Evolutionary conservation across 176 grass and related monocot genomes (phyloP), one percentile per base, ranked within the genome.

Genomic region (Eleusine coracana): DNA sequence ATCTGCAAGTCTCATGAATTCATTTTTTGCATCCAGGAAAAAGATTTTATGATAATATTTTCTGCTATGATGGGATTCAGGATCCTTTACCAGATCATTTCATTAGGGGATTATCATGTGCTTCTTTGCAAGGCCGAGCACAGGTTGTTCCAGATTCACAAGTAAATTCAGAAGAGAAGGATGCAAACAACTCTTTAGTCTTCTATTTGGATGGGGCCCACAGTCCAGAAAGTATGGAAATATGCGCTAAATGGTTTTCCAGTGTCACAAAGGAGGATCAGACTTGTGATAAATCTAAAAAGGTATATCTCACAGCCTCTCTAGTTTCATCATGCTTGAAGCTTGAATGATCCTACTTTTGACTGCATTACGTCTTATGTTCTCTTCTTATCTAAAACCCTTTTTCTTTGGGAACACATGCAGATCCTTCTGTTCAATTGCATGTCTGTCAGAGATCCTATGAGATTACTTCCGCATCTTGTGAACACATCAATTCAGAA

Each of bases 371-470:
- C 48, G 17, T 87, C 37, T 50, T 42, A 59, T 73, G 61, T 54
- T 78, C 38, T 69, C 61, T 38, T 69, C 61, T 82, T 71, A 60
- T 49, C 62, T 21, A 7, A 31, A 44, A 11, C 7, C 51, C 9
- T 73, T 7, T 84, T 84, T 87, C 16, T 80, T 88, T 50, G 75
- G 82, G 49, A 28, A 61, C 31, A 11, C 62, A 84, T 76, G 8
- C 83, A 94, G 96, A 94, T 99, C 80, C 93, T 99, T 83, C 41
- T 99, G 73, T 99, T 99, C 78, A 99, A 99, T 85, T 99, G 96
- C 91, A 99, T 99, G 96, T 90, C 93, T 55, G 93, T 99, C 65
- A 93, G 93, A 88, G 93, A 96, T 89, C 96, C 93, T 79, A 73
- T 92, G 83, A 61, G 89, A 71, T 80, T 99, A 81, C 96, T 99